Base-by-base conservation (phyloP, 371 early-diverging fungal genomes). In the Zychaea mexicana region DNA sequence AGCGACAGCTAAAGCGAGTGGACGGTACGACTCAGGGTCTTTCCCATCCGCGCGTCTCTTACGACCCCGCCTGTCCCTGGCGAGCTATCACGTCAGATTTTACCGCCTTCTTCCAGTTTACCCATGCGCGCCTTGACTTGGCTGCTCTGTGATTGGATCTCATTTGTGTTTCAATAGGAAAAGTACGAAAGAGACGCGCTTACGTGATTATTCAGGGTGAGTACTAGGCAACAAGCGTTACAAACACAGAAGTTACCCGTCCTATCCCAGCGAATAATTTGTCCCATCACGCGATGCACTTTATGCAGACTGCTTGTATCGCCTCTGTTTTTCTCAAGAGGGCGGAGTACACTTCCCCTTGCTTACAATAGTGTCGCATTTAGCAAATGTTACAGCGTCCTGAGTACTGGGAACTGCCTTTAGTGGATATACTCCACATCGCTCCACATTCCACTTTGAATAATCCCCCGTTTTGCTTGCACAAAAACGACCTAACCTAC, bases 11-110 rank as follows among this genome's bases (percentile, higher is more conserved):
- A n/a, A n/a, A n/a, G n/a, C n/a, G n/a, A n/a, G n/a, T n/a, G n/a
- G n/a, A n/a, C n/a, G n/a, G n/a, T n/a, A n/a, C n/a, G n/a, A 19
- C 49, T 49, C 49, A 49, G 49, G 49, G 49, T 49, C 49, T 19
- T n/a, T 49, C 49, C 6, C 21, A 22, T 49, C n/a, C 4, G 3
- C 24, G 13, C 24, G 49, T 42, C 15, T 0, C 4, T 42, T 42
- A 12, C 42, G 15, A 4, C 42, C 7, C 42, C n/a, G 6, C 5
- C 45, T 17, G 45, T 19, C n/a, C n/a, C 45, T 19, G 6, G 49
- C 22, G 49, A 22, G n/a, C 7, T 22, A 49, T 49, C 24, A 49
- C 49, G 49, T 49, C 22, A 49, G 24, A 19, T 49, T 49, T 22
- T 49, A 49, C 49, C 49, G 22, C 22, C 22, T 24, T 24, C 49